A percentile compares a stretch with the other conserved stretches of the same genome.
phyloP scores from a whole-genome alignment of 2,329 filamentous ascomycete genomes.

The Fusarium chuoi region DNA sequence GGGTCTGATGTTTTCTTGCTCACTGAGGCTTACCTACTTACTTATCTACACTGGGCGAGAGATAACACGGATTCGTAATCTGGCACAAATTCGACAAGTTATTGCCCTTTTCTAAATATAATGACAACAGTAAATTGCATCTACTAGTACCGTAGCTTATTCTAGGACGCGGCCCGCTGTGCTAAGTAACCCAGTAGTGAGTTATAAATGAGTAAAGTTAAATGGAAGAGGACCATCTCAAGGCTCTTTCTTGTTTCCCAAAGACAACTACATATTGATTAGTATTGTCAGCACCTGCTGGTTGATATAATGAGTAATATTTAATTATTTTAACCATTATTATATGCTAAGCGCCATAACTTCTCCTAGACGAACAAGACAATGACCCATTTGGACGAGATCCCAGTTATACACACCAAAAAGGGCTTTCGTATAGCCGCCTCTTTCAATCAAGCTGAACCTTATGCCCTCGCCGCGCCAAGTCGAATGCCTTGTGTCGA shows the following conservation, averaged over 20 bases:
- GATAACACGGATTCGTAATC: not conserved
- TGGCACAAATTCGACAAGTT: not conserved
- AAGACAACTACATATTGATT: not conserved
- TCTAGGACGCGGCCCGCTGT: not conserved
- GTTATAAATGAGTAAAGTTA: not conserved
- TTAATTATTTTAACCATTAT: slow-evolving; percentile 17
- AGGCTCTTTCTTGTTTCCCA: not conserved
- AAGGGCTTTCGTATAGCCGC: not conserved
- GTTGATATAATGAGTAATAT: slow-evolving; percentile 5
- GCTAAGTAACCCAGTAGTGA: not conserved
- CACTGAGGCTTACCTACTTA: not conserved
- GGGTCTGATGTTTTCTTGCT: not conserved
- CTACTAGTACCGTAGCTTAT: not conserved
- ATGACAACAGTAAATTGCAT: not conserved
- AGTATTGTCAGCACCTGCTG: not conserved
- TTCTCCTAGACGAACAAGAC: not conserved
- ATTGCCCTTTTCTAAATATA: not conserved
- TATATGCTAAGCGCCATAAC: not conserved
- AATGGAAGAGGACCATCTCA: not conserved
- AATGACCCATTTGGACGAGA: not conserved
- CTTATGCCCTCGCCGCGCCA: slow-evolving; percentile 16
- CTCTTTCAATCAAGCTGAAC: slow-evolving; percentile 14
- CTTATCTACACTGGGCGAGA: not conserved
- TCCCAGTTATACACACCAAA: not conserved
- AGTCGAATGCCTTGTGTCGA: not conserved